Conservation (phyloP, 2,329 filamentous ascomycete genomes). For the Ophiostoma himal-ulmi region DNA sequence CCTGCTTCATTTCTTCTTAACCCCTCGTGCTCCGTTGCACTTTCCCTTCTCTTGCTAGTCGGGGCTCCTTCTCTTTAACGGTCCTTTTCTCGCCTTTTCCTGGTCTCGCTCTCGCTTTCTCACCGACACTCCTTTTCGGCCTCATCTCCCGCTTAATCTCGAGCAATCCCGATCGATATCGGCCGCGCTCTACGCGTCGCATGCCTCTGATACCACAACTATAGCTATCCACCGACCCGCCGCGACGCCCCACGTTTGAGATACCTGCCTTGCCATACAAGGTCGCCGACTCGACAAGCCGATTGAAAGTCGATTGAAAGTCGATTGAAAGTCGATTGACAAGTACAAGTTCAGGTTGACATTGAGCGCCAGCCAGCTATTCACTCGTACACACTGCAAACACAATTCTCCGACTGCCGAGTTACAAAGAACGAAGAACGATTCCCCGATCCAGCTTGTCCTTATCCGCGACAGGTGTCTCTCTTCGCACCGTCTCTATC, state of each 20-base stretch:
- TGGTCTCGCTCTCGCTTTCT: not conserved
- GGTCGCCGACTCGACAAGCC: not conserved
- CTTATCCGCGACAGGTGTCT: not conserved
- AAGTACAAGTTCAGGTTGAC: not conserved
- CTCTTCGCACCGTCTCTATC: not conserved
- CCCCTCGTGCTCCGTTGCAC: slow-evolving; percentile 4
- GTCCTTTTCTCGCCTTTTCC: not conserved
- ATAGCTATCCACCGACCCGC: slow-evolving; percentile 9
- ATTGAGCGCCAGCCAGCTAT: not conserved
- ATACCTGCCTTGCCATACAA: not conserved
- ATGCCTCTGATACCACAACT: not conserved
- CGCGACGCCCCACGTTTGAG: slow-evolving; percentile 5
- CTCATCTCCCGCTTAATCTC: not conserved
- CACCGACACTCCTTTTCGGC: not conserved
- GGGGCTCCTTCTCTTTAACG: not conserved
- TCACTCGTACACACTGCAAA: not conserved
- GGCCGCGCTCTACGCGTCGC: not conserved
- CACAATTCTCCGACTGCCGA: not conserved
- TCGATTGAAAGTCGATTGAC: not conserved
- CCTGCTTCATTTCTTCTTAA: not conserved
- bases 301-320: not conserved
- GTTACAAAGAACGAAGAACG: not conserved
- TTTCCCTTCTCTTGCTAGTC: not conserved
- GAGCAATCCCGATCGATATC: not conserved
- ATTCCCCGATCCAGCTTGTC: not conserved